Evolutionary conservation across 1,139 yeast species (phyloP).

Genomic region (Diutina mesorugosa): DNA sequence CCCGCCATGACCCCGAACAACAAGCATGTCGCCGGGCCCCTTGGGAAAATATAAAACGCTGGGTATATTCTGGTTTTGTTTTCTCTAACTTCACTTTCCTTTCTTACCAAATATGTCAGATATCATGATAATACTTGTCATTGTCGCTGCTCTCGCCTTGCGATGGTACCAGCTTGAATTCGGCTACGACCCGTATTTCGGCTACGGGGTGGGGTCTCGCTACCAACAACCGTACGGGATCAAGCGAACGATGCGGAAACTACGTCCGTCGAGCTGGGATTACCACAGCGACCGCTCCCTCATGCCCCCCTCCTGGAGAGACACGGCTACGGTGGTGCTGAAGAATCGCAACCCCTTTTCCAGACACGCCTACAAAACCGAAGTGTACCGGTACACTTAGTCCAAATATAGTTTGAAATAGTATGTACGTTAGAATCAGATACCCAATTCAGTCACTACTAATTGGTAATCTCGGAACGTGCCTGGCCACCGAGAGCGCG

Average conservation of each 20-base stretch:
- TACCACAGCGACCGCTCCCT: background rate
- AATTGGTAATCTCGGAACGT: background rate
- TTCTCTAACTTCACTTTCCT: background rate
- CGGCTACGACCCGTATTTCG: background rate
- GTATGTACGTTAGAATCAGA: background rate
- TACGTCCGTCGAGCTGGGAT: background rate
- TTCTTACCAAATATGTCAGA: background rate
- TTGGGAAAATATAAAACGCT: background rate
- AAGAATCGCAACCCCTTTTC: constrained; percentile 1
- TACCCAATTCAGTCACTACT: background rate
- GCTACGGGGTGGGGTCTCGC: background rate
- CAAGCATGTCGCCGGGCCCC: background rate
- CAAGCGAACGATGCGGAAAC: background rate
- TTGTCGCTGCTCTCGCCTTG: background rate
- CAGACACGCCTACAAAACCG: background rate
- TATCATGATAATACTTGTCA: background rate
- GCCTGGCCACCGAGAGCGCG: background rate
- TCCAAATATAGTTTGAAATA: background rate
- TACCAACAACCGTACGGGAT: background rate
- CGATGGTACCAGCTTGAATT: constrained; percentile 1
- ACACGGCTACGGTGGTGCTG: background rate
- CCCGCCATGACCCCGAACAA: background rate
- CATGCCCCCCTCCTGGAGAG: background rate
- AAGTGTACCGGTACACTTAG: background rate
- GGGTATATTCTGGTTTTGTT: background rate